Percentiles rank a stretch among this genome's conserved stretches.
Evolutionary conservation across 176 grass and related monocot genomes (phyloP).

Genomic region (Aegilops speltoides): DNA sequence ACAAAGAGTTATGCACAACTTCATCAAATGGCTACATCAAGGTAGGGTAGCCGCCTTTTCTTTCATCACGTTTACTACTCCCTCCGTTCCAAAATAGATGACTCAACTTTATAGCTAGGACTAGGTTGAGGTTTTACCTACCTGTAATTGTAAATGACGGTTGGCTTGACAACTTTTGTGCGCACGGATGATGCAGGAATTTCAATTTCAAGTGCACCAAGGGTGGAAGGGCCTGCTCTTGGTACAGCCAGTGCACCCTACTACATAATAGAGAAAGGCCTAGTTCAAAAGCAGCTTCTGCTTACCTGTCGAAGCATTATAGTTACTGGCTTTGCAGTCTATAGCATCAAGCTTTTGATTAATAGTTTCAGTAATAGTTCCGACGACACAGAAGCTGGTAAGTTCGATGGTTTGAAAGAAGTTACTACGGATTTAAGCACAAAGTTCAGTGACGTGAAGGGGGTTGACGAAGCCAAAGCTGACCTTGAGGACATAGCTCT

Average conservation of each 20-base stretch:
- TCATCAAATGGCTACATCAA: conserved; percentile 45
- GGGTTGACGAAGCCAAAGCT: conserved; percentile 15
- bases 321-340: conserved; percentile 61
- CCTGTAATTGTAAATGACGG: too few species aligned
- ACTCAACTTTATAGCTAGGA: too few species aligned
- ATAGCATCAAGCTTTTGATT: background rate
- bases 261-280: conserved; percentile 67
- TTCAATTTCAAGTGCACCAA: conserved; percentile 38
- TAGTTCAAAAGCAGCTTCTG: conserved; percentile 75
- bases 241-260: conserved; percentile 69
- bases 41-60: background rate
- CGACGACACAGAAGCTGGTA: background rate
- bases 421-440: conserved; percentile 61
- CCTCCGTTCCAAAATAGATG: too few species aligned
- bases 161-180: background rate
- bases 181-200: conserved; percentile 41
- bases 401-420: conserved; percentile 52
- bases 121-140: too few species aligned
- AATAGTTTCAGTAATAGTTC: conserved; percentile 12
- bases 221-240: conserved; percentile 60
- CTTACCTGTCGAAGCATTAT: conserved; percentile 66
- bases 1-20: conserved; percentile 71
- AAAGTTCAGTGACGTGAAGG: conserved; percentile 39
- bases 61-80: background rate
- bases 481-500: background rate